Evolutionary conservation across 208 protist species (phyloP).

Genomic region (Strigomonas culicis): DNA sequence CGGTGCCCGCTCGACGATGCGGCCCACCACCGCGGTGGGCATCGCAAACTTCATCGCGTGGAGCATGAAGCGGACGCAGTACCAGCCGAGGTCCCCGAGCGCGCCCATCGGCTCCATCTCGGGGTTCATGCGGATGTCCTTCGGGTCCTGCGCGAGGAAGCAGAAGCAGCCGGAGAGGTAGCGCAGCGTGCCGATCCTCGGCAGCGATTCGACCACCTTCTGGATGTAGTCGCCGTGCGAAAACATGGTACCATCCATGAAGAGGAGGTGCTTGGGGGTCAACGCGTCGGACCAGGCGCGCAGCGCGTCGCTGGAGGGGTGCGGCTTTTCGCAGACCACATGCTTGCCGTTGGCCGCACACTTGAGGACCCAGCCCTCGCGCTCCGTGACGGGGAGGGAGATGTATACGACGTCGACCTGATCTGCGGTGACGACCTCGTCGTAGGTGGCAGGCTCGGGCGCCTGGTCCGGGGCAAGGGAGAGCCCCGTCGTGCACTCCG

Average conservation of each 20-base stretch:
- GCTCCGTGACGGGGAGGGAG: conserved; percentile 45
- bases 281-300: conserved; percentile 44
- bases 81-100: conserved; percentile 74
- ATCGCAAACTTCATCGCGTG: conserved; percentile 59
- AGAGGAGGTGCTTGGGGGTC: conserved; percentile 42
- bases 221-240: conserved; percentile 55
- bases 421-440: conserved; percentile 35
- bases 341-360: conserved; percentile 59
- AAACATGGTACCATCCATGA: conserved; percentile 67
- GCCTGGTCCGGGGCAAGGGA: background rate
- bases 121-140: conserved; percentile 62
- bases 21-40: conserved; percentile 44
- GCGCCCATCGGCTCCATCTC: conserved; percentile 55
- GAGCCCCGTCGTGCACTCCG: conserved; percentile 12
- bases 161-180: conserved; percentile 51
- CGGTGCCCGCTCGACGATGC: conserved; percentile 42
- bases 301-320: conserved; percentile 25
- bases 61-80: conserved; percentile 66
- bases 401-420: conserved; percentile 75
- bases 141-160: conserved; percentile 33
- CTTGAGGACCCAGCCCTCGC: conserved; percentile 52
- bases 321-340: conserved; percentile 67
- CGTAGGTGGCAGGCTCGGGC: conserved; percentile 26
- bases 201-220: conserved; percentile 33
- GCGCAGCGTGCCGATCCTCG: conserved; percentile 22